Evolutionary conservation across 192 early-diverging fungal species (phyloP), one percentile per base, ranked within the genome.

Genomic region (Gigaspora rosea): DNA sequence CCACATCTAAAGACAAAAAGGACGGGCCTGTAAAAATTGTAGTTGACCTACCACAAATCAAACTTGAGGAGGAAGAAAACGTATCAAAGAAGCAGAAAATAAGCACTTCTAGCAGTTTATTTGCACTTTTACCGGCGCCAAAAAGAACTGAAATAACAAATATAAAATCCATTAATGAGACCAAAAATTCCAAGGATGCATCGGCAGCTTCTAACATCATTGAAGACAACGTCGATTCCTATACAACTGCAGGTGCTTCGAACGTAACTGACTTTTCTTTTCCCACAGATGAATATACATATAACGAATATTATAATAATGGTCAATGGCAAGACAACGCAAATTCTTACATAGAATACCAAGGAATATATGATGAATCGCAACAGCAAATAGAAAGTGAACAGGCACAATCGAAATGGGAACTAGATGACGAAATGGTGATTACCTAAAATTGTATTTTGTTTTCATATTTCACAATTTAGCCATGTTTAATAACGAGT

Each of bases 21-120:
- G 61, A 64, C 18, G 73, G 73, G 12, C 73, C 73, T 13, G 61
- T 75, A 27, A 75, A 75, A 27, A 75, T 75, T 6, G 20, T 75
- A 36, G 73, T 75, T 47, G 73, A 75, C 57, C 35, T 75, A 11
- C 73, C 73, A 35, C 62, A 64, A 9, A 3, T 18, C 49, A 15
- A 4, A 5, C 46, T 51, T 27, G 49, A 64, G 7, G 20, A 75
- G 2, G 18, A 75, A 13, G 61, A 75, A 33, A 62, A 35, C 50
- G 57, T 0, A 22, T 22, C 73, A 32, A 75, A 52, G 50, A 75
- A 35, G 20, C 8, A 12, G 15, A 75, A 75, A 50, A 2, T 46
- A 32, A 49, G 8, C 22, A 52, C 8, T 9, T 49, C 18, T 47
- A 16, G 56, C 13, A 50, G 54, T 51, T 65, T 75, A 64, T 75